Evolutionary conservation across 2,329 filamentous ascomycete species (phyloP).

Genomic region (Epichloe sibirici): DNA sequence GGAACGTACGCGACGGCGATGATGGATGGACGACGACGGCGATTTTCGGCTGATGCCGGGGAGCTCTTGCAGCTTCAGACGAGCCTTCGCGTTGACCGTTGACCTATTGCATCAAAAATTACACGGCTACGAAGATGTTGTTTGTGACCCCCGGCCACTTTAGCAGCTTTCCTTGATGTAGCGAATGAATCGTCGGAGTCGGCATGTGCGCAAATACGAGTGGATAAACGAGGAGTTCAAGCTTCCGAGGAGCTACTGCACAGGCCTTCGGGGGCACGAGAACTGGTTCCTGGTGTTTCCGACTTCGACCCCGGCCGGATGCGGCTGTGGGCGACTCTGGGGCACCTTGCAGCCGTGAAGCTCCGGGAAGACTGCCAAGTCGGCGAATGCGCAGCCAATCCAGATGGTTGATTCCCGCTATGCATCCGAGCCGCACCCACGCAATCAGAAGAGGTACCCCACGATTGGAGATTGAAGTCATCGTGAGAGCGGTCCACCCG

Average conservation of each 20-base stretch:
- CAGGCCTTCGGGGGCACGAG: constrained; percentile 1
- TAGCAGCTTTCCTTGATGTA: not conserved
- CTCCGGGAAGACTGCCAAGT: constrained; percentile 4
- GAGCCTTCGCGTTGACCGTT: not conserved
- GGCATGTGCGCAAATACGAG: not conserved
- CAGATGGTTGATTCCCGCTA: not conserved
- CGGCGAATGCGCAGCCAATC: not conserved
- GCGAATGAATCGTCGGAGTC: not conserved
- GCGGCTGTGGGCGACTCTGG: constrained; percentile 6
- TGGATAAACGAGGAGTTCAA: not conserved
- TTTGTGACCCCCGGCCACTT: not conserved
- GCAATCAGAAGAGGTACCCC: not conserved
- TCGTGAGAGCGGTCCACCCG: not conserved
- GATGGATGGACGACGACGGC: constrained; percentile 39
- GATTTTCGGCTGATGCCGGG: constrained; percentile 33
- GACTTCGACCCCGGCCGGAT: constrained; percentile 1
- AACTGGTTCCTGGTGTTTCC: constrained; percentile 4
- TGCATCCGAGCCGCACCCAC: not conserved
- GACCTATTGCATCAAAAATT: not conserved
- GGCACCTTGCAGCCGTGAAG: constrained; percentile 7
- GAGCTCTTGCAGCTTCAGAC: not conserved
- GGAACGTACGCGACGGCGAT: constrained; percentile 40
- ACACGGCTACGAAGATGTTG: not conserved
- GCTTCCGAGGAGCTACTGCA: not conserved
- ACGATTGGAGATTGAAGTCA: not conserved